Conservation (phyloP, 2,329 filamentous ascomycete genomes). For the Fusarium decemcellulare region DNA sequence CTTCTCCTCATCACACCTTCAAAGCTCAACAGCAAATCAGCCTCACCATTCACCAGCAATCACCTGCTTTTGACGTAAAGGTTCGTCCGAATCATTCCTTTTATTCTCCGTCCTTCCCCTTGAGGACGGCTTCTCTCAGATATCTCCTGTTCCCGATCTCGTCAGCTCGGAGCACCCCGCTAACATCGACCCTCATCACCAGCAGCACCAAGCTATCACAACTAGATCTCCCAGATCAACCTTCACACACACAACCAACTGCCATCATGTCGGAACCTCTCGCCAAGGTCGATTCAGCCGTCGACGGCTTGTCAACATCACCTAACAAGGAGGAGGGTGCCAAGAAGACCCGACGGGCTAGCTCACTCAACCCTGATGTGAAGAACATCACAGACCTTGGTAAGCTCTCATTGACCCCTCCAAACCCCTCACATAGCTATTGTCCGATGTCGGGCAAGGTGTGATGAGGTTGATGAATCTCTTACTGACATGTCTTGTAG, state of each 20-base stretch:
- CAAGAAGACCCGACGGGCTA: constrained; percentile 74
- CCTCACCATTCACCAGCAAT: constrained; percentile 31
- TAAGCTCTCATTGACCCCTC: constrained; percentile 61
- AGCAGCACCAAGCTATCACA: constrained; percentile 35
- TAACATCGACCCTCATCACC: constrained; percentile 18
- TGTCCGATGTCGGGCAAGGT: constrained; percentile 24
- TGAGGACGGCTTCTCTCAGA: neutral
- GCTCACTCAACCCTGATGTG: constrained; percentile 79
- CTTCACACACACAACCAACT: constrained; percentile 33
- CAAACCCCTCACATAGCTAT: constrained; percentile 11
- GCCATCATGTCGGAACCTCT: constrained; percentile 68
- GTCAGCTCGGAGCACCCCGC: constrained; percentile 8
- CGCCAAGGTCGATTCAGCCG: constrained; percentile 92
- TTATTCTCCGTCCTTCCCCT: constrained; percentile 6
- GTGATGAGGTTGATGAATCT: neutral
- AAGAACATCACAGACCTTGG: constrained; percentile 87
- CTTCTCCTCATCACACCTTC: constrained; percentile 47
- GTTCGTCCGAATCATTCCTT: constrained; percentile 20
- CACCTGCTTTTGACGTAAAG: constrained; percentile 45
- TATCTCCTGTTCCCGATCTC: constrained; percentile 5
- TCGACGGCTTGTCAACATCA: constrained; percentile 81
- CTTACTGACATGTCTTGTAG: constrained; percentile 61
- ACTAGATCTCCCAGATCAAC: constrained; percentile 42
- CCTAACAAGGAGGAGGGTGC: constrained; percentile 66
- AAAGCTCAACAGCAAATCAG: constrained; percentile 38